Evolutionary conservation across 139 green algal species (phyloP).

Genomic region (Chlamydomonas schloesseri): DNA sequence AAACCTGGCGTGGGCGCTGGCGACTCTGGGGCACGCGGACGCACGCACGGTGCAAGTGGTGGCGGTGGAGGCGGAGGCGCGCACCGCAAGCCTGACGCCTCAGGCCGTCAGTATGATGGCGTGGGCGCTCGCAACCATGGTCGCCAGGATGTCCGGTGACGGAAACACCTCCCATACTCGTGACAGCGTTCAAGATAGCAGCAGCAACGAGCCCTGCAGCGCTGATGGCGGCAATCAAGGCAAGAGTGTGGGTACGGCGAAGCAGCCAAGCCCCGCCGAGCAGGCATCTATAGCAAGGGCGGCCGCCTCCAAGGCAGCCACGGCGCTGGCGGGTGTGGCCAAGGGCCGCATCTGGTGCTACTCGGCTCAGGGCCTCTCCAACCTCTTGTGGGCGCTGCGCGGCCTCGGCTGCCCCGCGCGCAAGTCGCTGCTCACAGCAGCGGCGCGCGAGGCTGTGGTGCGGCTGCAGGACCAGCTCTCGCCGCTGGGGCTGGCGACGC

Average conservation of each 20-base stretch:
- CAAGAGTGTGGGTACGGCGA: too few relatives aligned
- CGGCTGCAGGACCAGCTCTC: slow-evolving; percentile 43
- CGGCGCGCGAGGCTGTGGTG: slow-evolving; percentile 48
- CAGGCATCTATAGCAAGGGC: too few relatives aligned
- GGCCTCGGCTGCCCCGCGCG: slow-evolving; percentile 5
- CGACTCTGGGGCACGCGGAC: slow-evolving; percentile 14
- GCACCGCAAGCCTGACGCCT: background rate
- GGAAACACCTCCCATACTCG: too few relatives aligned
- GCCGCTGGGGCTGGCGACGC: slow-evolving; percentile 43
- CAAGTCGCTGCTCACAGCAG: slow-evolving; percentile 24
- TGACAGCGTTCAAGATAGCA: too few relatives aligned
- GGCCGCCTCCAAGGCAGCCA: background rate
- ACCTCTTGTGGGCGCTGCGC: slow-evolving; percentile 38
- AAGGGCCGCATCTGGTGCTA: background rate
- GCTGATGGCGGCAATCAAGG: too few relatives aligned
- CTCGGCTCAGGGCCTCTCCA: slow-evolving; percentile 30
- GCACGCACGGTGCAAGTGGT: background rate
- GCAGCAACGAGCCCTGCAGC: too few relatives aligned
- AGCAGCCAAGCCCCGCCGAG: too few relatives aligned
- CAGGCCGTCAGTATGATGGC: slow-evolving; percentile 29
- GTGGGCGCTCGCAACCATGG: slow-evolving; percentile 31
- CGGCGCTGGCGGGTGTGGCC: background rate
- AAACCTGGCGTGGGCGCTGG: slow-evolving; percentile 29
- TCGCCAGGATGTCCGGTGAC: too few relatives aligned
- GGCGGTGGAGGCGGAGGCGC: slow-evolving; percentile 9